Evolutionary conservation across 179 eudicot genomes (phyloP).

Genomic region (Silene vulgaris): DNA sequence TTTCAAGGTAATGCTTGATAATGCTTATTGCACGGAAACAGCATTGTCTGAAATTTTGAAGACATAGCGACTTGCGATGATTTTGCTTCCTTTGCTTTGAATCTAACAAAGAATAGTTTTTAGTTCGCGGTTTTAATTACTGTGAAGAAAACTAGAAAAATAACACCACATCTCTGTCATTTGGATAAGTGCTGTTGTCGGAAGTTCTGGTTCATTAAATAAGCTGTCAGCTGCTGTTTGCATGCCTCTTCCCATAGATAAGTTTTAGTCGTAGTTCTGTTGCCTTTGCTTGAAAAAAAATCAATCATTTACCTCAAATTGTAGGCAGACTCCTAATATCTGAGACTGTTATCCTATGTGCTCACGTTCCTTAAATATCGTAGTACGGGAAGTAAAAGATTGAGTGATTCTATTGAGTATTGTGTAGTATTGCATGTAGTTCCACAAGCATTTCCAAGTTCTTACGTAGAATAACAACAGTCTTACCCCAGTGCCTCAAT

Average conservation of each 20-base stretch:
- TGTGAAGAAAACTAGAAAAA: neutral
- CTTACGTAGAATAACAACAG: too few relatives aligned
- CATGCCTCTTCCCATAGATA: neutral
- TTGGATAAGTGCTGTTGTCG: neutral
- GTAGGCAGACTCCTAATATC: too few relatives aligned
- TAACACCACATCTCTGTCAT: neutral
- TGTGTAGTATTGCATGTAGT: too few relatives aligned
- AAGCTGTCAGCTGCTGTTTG: neutral
- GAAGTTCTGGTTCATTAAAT: neutral
- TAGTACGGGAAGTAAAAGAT: too few relatives aligned
- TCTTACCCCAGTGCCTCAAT: too few relatives aligned
- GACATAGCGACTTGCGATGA: neutral
- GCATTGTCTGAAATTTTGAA: neutral
- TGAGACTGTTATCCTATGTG: too few relatives aligned
- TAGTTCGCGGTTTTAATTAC: neutral
- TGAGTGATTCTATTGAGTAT: too few relatives aligned
- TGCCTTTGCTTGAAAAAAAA: too few relatives aligned
- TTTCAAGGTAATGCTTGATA: constrained; percentile 54
- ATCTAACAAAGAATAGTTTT: neutral
- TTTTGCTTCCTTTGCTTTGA: constrained; percentile 1
- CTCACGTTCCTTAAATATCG: too few relatives aligned
- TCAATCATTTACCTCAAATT: too few relatives aligned
- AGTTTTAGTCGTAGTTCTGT: too few relatives aligned
- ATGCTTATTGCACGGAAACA: neutral
- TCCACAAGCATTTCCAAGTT: too few relatives aligned